Base-by-base conservation (phyloP, 805 yeast genomes). In the Blastobotrys robertii region DNA sequence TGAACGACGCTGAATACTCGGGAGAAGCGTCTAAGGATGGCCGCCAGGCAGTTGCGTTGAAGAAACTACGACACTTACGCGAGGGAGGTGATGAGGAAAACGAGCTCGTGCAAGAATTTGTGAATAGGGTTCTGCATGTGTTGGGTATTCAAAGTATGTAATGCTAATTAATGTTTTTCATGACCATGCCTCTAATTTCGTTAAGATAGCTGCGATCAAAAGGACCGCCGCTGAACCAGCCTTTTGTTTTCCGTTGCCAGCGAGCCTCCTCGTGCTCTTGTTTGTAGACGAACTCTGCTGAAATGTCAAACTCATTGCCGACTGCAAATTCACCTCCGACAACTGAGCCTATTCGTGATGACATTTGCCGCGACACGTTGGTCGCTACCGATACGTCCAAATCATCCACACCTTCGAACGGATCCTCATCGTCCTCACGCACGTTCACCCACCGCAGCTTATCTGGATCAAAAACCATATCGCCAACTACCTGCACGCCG, bases 31-130 rank as follows among this genome's bases (percentile, higher is more conserved):
- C 69, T 13, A 45, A 58, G 8, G 85, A 79, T 16, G 77, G 79
- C 14, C 60, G 84, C 30, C 50, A 64, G 16, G 79, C 73, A 19
- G 69, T 81, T 9, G 84, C 84, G 2, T 71, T 77, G 47, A 69
- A 74, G 50, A 77, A 81, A 50, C 63, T 84, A 8, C 67, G 74
- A 6, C 76, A 75, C 42, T 62, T 84, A 11, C 62, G 94, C 30
- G 56, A 54, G 2, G 80, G 81, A 4, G 94, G 94, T 0, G 43
- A 66, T 0, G 85, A 84, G 50, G 74, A 73, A 39, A 84, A 84
- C 54, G 76, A 67, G 47, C 60, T 79, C 16, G 76, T 84, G 3
- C 88, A 83, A 56, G 90, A 82, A 50, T 82, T 84, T 59, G 74
- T 79, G 11, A 57, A 56, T 37, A 50, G 71, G 31, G 62, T 74